A percentile compares a stretch with the other conserved stretches of the same genome.
Conservation (phyloP, 345 rosid genomes). For the Aquilaria malaccensis region DNA sequence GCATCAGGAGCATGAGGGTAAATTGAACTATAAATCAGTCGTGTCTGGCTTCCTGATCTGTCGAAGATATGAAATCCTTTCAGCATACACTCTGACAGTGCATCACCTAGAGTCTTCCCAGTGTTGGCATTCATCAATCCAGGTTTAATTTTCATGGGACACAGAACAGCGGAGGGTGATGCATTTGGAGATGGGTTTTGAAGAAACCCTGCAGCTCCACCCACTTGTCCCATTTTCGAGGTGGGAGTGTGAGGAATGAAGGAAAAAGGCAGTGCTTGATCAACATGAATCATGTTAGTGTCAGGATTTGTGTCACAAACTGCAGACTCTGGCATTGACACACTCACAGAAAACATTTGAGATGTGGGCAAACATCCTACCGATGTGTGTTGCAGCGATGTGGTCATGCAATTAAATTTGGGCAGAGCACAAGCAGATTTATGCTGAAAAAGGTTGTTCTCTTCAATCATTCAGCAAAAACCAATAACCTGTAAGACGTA, state of each 20-base stretch:
- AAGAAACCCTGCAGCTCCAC: slow-evolving; percentile 35
- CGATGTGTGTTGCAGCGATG: slow-evolving; percentile 35
- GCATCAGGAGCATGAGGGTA: slow-evolving; percentile 20
- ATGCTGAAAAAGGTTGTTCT: slow-evolving; percentile 19
- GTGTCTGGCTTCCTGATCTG: slow-evolving; percentile 62
- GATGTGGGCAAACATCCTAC: slow-evolving; percentile 36
- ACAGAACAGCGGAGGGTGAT: slow-evolving; percentile 21
- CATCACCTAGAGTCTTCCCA: slow-evolving; percentile 23
- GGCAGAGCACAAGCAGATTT: slow-evolving; percentile 29
- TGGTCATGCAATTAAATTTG: slow-evolving; percentile 37
- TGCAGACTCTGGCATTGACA: slow-evolving; percentile 22
- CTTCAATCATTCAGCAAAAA: slow-evolving; percentile 35
- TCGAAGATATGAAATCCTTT: slow-evolving; percentile 55
- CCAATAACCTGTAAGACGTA: slow-evolving; percentile 21
- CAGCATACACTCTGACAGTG: slow-evolving; percentile 28
- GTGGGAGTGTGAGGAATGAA: slow-evolving; percentile 26
- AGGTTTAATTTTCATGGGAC: slow-evolving; percentile 25
- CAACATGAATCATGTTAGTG: slow-evolving; percentile 22
- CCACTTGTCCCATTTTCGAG: slow-evolving; percentile 29
- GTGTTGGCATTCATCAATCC: slow-evolving; percentile 18
- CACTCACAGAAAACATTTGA: slow-evolving; percentile 25
- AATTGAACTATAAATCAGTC: slow-evolving; percentile 38
- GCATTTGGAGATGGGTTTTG: slow-evolving; percentile 29
- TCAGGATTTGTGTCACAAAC: slow-evolving; percentile 19
- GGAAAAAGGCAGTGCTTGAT: slow-evolving; percentile 28